Conservation (phyloP, 768 basidiomycete genomes). For the Nidularia pulvinata region DNA sequence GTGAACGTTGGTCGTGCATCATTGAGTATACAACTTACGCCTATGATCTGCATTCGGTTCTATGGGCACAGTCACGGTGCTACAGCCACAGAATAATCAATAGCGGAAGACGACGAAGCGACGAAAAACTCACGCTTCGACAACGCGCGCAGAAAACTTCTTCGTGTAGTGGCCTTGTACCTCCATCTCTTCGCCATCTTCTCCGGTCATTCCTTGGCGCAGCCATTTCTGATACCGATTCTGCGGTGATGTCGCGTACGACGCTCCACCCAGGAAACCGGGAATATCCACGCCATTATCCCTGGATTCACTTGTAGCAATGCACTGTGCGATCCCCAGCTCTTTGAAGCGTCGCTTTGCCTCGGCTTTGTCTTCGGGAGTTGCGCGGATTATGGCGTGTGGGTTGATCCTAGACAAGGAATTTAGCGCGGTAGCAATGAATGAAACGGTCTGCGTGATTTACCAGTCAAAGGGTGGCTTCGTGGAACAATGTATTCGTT, state of each 20-base stretch:
- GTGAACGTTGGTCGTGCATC: no score
- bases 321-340: slow-evolving; percentile 42
- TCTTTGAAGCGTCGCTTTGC: slow-evolving; percentile 25
- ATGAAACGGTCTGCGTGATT: slow-evolving; percentile 5
- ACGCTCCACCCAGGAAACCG: slow-evolving; percentile 44
- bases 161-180: slow-evolving; percentile 61
- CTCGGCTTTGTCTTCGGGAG: slow-evolving; percentile 27
- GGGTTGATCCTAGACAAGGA: slow-evolving; percentile 52
- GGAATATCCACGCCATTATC: slow-evolving; percentile 15
- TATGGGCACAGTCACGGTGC: no score
- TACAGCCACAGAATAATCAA: no score
- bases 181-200: slow-evolving; percentile 18
- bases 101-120: no score
- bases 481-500: no score
- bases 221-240: slow-evolving; percentile 42
- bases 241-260: slow-evolving; percentile 42
- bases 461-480: slow-evolving; percentile 73
- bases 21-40: no score
- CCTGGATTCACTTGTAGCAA: slow-evolving; percentile 26
- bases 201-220: slow-evolving; percentile 20
- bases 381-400: slow-evolving; percentile 33
- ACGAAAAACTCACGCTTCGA: slow-evolving; percentile 32
- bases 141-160: slow-evolving; percentile 29
- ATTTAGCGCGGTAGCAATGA: neutral
- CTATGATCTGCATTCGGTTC: no score